These are phyloP conservation scores for Hordeum pubiflorum DNA, from an alignment of 202 grass and related monocot species.

Conservation along the genomic window DNA sequence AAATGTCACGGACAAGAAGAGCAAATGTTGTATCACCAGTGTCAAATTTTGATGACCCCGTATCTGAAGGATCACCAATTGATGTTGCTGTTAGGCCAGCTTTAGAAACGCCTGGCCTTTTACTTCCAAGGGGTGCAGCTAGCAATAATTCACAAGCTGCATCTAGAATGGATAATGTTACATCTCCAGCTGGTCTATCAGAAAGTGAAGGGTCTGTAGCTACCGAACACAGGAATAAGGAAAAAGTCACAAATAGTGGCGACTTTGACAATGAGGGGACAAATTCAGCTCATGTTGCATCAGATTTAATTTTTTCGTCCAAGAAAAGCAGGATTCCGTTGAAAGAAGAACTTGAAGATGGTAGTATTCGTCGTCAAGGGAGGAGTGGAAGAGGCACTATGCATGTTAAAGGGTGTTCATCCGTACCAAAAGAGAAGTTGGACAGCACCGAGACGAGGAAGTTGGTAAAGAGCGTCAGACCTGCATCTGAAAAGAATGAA, in stretches of 20 bases:
- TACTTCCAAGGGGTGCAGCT: constrained; percentile 22
- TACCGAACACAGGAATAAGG: constrained; percentile 55
- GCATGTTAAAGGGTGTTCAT: constrained; percentile 38
- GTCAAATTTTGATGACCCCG: constrained; percentile 62
- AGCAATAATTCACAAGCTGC: constrained; percentile 32
- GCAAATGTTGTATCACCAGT: constrained; percentile 71
- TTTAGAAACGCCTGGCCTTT: constrained; percentile 27
- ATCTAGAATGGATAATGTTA: constrained; percentile 41
- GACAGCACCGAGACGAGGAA: constrained; percentile 46
- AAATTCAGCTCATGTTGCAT: constrained; percentile 26
- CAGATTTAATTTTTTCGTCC: constrained; percentile 28
- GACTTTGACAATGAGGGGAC: constrained; percentile 32
- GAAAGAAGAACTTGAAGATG: constrained; percentile 71
- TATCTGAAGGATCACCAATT: constrained; percentile 47
- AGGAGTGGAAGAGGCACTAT: constrained; percentile 50
- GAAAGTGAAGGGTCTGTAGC: constrained; percentile 64
- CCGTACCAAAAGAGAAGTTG: constrained; percentile 50
- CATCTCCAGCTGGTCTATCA: constrained; percentile 50
- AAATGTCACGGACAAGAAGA: constrained; percentile 66
- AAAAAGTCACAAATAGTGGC: constrained; percentile 39
- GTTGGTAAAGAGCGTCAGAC: constrained; percentile 45
- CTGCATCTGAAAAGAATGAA: constrained; percentile 56
- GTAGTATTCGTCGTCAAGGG: constrained; percentile 52
- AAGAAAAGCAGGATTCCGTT: constrained; percentile 49
- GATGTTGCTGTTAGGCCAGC: constrained; percentile 44